Conservation (phyloP, 192 early-diverging fungal genomes). For the Funneliformis mosseae region DNA sequence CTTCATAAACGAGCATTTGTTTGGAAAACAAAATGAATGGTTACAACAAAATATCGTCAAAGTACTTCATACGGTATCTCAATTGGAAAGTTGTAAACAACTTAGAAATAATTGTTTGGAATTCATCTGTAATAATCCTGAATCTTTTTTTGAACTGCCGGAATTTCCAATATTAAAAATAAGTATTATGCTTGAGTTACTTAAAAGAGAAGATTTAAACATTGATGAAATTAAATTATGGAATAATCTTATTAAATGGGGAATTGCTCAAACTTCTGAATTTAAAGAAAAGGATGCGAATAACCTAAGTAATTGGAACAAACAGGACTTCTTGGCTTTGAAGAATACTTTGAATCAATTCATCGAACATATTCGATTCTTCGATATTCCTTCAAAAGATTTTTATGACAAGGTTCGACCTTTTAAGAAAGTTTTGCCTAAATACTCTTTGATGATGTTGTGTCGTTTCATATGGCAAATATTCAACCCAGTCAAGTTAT, state of each 20-base stretch:
- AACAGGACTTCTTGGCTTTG: neutral
- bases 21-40: constrained; percentile 8
- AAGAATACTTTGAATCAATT: constrained; percentile 4
- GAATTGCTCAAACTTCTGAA: neutral
- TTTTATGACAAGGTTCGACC: constrained; percentile 1
- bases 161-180: constrained; percentile 14
- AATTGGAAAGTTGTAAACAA: neutral
- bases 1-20: neutral
- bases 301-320: neutral
- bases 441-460: neutral
- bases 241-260: constrained; percentile 26
- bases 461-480: neutral
- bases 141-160: constrained; percentile 3
- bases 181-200: constrained; percentile 4
- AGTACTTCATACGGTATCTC: constrained; percentile 4
- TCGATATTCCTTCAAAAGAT: neutral
- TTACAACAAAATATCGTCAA: neutral
- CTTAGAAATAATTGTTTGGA: constrained; percentile 1
- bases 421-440: neutral
- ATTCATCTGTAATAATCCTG: neutral
- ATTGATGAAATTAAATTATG: constrained; percentile 27
- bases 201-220: constrained; percentile 1
- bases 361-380: constrained; percentile 10
- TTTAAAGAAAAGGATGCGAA: neutral
- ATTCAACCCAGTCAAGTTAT: no score